Percentiles rank a stretch among this genome's conserved stretches.
phyloP scores from a whole-genome alignment of 306 rosid genomes.

The Malus orientalis region DNA sequence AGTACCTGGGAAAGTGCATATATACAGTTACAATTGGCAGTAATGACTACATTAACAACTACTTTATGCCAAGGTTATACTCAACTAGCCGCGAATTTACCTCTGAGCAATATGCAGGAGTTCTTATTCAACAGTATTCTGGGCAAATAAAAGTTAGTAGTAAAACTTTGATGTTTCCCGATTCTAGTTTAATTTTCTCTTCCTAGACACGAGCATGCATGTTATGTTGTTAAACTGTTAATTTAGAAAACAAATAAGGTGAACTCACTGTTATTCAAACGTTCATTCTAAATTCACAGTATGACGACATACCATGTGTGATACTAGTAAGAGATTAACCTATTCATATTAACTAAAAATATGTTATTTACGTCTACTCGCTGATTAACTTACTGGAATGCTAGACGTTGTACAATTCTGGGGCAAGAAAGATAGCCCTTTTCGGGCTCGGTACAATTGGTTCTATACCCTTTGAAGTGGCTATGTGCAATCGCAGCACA shows the following conservation, averaged over 20 bases:
- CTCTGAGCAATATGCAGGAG: conserved; percentile 3
- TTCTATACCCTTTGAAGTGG: conserved; percentile 21
- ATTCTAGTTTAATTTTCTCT: too few species aligned
- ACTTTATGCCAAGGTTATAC: conserved; percentile 3
- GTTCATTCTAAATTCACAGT: too few species aligned
- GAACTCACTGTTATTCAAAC: too few species aligned
- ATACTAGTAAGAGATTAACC: too few species aligned
- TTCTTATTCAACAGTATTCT: not conserved
- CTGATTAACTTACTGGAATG: not conserved
- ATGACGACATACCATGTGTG: too few species aligned
- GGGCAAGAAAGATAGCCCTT: conserved; percentile 19
- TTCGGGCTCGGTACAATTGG: conserved; percentile 5
- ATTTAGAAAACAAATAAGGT: not conserved
- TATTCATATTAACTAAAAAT: too few species aligned
- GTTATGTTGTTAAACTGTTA: not conserved
- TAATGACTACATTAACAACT: conserved; percentile 20
- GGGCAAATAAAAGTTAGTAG: conserved; percentile 11
- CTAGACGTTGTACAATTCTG: not conserved
- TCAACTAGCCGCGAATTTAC: not conserved
- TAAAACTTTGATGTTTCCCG: too few species aligned
- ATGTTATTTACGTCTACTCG: too few species aligned
- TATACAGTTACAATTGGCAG: conserved; percentile 8
- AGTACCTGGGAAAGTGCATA: conserved; percentile 17
- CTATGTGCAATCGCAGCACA: not conserved
- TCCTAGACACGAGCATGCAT: not conserved